Evolutionary conservation across 2,329 filamentous ascomycete genomes (phyloP), one percentile per base, ranked within the genome.

Genomic region (Fusarium algeriense): DNA sequence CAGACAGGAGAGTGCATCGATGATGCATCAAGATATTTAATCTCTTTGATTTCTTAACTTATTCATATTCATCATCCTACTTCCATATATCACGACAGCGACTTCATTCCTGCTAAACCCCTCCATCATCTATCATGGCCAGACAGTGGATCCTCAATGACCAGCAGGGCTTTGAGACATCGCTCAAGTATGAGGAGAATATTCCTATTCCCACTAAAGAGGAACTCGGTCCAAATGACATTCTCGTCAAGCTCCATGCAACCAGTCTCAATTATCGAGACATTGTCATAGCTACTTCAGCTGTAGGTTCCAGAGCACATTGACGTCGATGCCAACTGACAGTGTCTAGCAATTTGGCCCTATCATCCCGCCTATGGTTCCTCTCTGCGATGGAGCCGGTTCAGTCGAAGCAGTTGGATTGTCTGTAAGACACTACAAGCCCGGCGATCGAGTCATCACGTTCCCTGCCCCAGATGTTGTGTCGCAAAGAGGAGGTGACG

Each of bases 361-460:
- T 1, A 70, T 77, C 12, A 68, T 73, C 11, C 52, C 75, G 2
- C 69, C 74, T 13, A 69, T 80, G 2, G 71, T 83, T 2, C 79
- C 81, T 1, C 73, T 73, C 12, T 84, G 78, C 6, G 83, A 85
- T 52, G 83, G 81, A 17, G 79, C 85, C 5, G 85, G 85, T 10
- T 78, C 80, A 23, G 80, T 87, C 10, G 66, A 84, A n/a, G 81
- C 81, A 19, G 83, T 89, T 26, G 90, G 90, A 41, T 78, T 83
- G 6, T 82, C 83, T 23, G 89, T 91, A 14, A 54, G 52, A 13
- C 20, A 28, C 3, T 73, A 79, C 41, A 85, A 86, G 75, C 80
- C 80, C 69, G 90, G 86, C 28, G 89, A 91, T 76, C 85, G 86
- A 49, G 88, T 91, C 44, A 78, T 86, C 26, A 87, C 85, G 19